Percentiles rank a stretch among this genome's conserved stretches.
Evolutionary conservation across 768 basidiomycete species (phyloP).

Genomic region (Leccinum aurantiacum): DNA sequence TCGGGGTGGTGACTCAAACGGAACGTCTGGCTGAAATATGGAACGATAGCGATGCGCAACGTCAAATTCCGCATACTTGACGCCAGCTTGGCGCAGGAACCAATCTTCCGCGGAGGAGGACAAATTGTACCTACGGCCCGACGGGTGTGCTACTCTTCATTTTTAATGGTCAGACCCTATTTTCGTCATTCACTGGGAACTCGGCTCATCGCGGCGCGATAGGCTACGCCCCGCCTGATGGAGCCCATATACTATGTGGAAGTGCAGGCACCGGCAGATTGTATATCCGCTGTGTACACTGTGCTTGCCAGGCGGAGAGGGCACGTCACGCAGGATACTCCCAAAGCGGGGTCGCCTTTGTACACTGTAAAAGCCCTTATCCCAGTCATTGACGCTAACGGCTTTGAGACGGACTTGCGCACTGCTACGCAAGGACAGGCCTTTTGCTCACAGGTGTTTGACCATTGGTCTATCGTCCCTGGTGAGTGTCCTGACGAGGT

Average conservation of each 20-base stretch:
- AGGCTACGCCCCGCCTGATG: constrained; percentile 95
- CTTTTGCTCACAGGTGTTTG: constrained; percentile 97
- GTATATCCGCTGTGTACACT: constrained; percentile 97
- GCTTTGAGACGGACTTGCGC: constrained; percentile 96
- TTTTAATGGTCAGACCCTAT: constrained; percentile 77
- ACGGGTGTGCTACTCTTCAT: constrained; percentile 97
- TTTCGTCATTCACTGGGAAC: constrained; percentile 10
- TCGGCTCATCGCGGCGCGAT: constrained; percentile 1
- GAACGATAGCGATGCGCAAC: constrained; percentile 83
- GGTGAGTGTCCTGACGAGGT: constrained; percentile 47
- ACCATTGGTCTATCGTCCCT: constrained; percentile 99
- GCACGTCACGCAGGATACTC: constrained; percentile 98
- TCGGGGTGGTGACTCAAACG: constrained; percentile 21
- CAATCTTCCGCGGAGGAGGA: constrained; percentile 96
- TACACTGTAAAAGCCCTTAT: constrained; percentile 99
- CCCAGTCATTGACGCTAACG: constrained; percentile 97
- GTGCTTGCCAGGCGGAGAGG: constrained; percentile 97
- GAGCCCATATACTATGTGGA: constrained; percentile 99
- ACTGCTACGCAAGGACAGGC: constrained; percentile 99
- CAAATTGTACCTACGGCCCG: constrained; percentile 99
- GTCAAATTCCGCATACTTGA: constrained; percentile 97
- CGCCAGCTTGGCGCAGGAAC: constrained; percentile 88
- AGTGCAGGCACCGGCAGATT: constrained; percentile 98
- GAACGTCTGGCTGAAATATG: constrained; percentile 1
- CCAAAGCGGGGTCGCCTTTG: constrained; percentile 95